Evolutionary conservation across 352 stramenopile genomes (phyloP).

Genomic region (Peronospora destructor): DNA sequence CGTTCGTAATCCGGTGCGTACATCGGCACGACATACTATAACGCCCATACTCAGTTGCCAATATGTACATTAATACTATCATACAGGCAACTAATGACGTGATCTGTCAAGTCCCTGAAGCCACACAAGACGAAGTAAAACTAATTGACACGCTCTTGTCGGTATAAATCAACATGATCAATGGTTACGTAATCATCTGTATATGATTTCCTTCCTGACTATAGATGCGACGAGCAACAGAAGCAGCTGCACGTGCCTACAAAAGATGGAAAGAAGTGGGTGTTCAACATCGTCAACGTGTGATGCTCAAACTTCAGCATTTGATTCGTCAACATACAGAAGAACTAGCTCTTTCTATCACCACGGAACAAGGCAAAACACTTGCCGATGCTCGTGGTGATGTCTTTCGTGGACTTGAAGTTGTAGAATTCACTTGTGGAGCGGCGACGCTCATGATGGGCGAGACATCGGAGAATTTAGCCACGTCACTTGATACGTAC

Average conservation of each 20-base stretch:
- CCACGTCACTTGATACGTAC: conserved; percentile 91
- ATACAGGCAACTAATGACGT: conserved; percentile 81
- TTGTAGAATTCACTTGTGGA: conserved; percentile 75
- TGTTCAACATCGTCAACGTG: conserved; percentile 88
- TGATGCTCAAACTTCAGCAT: conserved; percentile 95
- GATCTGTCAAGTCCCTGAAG: conserved; percentile 80
- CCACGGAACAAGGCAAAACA: conserved; percentile 90
- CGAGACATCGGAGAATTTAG: conserved; percentile 91
- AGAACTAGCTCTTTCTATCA: conserved; percentile 93
- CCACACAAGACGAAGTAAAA: conserved; percentile 69
- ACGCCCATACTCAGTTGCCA: neutral
- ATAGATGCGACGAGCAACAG: conserved; percentile 82
- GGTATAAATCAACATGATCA: neutral
- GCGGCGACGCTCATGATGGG: conserved; percentile 88
- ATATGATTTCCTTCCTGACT: neutral
- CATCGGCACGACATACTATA: too few species aligned
- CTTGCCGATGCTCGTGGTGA: conserved; percentile 93
- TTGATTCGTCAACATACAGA: conserved; percentile 93
- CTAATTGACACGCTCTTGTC: neutral
- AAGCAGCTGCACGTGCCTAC: conserved; percentile 78
- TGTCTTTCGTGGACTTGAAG: conserved; percentile 93
- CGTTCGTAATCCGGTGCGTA: conserved; percentile 77
- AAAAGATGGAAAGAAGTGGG: conserved; percentile 90
- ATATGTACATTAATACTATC: neutral
- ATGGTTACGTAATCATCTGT: too few species aligned